Percentiles rank a stretch among this genome's conserved stretches.
Evolutionary conservation across 176 grass and related monocot species (phyloP).

Genomic region (Sorghum bicolor): DNA sequence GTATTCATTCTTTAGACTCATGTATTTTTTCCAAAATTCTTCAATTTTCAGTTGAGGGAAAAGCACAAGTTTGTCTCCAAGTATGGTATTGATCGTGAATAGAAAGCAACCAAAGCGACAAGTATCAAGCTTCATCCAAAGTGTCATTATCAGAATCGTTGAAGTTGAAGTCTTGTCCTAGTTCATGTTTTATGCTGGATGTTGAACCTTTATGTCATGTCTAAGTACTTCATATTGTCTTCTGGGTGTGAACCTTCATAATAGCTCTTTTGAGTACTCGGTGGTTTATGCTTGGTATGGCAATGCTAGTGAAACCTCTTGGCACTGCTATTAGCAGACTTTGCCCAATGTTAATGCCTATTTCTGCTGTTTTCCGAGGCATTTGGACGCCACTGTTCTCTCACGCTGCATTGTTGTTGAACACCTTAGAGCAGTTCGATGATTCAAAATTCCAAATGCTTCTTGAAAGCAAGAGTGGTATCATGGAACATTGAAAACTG

Average conservation of each 20-base stretch:
- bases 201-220: not conserved
- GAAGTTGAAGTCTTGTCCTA: not conserved
- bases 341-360: not conserved
- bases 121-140: not conserved
- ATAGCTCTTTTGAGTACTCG: not conserved
- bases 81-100: not conserved
- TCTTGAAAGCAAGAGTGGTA: not conserved
- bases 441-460: not conserved
- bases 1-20: not conserved
- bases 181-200: not conserved
- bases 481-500: not conserved
- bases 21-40: not conserved
- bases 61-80: constrained; percentile 29
- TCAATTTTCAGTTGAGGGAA: constrained; percentile 28
- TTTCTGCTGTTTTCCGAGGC: not conserved
- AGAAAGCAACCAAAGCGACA: not conserved
- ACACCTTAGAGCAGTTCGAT: not conserved
- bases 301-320: not conserved
- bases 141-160: not conserved
- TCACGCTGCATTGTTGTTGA: not conserved
- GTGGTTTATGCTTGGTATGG: not conserved
- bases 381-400: not conserved
- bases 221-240: not conserved
- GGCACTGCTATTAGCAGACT: not conserved
- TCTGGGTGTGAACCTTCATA: not conserved